A percentile compares a stretch with the other conserved stretches of the same genome.
These are phyloP conservation scores for Sabuloglossum arenarium DNA, from an alignment of 495 filamentous ascomycete genomes.

Conservation along the genomic window DNA sequence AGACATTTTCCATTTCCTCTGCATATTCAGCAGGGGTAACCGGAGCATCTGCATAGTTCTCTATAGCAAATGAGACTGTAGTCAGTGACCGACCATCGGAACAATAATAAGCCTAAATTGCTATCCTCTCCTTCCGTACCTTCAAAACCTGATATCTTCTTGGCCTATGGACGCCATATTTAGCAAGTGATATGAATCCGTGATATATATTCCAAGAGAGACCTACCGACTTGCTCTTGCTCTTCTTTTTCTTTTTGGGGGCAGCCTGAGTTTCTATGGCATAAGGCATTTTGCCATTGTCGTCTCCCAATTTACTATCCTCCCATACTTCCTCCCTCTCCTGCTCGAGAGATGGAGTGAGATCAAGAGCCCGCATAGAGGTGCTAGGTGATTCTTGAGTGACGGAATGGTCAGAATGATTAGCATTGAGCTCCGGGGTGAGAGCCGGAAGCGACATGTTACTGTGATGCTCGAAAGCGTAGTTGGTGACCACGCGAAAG, in stretches of 20 bases:
- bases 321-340: background rate
- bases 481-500: too few species aligned
- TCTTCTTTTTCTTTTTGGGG: conserved; percentile 9
- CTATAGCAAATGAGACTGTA: conserved; percentile 14
- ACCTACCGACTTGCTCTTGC: conserved; percentile 21
- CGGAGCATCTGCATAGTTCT: conserved; percentile 58
- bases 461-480: background rate
- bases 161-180: conserved; percentile 12
- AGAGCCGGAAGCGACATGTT: background rate
- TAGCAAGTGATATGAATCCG: background rate
- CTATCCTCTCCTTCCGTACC: conserved; percentile 6
- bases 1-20: conserved; percentile 35
- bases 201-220: background rate
- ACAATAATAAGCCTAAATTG: background rate
- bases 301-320: background rate
- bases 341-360: background rate
- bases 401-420: background rate
- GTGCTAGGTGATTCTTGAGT: background rate
- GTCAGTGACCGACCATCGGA: background rate
- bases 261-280: background rate
- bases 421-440: background rate
- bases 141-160: conserved; percentile 38
- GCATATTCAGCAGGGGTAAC: conserved; percentile 43
- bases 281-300: background rate
- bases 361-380: background rate